These are phyloP conservation scores for Backusella liffmaniae DNA, from an alignment of 192 early-diverging fungal genomes.

Conservation along the genomic window DNA sequence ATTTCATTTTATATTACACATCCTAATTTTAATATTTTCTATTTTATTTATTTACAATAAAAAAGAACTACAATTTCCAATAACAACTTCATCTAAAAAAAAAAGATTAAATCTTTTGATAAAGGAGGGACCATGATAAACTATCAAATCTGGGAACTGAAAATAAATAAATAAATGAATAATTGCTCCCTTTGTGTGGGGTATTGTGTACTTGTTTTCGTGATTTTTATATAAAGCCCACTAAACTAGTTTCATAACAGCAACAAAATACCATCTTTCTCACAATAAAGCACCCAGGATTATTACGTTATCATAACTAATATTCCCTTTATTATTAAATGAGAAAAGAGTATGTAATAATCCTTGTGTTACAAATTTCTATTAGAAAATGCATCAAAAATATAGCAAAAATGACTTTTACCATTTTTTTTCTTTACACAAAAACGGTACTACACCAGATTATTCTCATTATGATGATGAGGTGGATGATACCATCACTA, in stretches of 20 bases:
- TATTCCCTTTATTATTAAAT: not conserved
- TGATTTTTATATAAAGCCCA: not conserved
- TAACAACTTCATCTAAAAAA: not conserved
- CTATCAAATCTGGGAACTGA: not conserved
- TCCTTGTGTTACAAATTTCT: not conserved
- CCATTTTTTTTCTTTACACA: not conserved
- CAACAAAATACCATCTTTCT: not conserved
- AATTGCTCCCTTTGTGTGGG: not conserved
- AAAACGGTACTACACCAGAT: not conserved
- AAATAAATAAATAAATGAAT: not conserved
- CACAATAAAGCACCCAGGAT: not conserved
- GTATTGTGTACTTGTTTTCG: not conserved
- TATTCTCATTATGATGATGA: not conserved
- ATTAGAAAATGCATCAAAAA: not conserved
- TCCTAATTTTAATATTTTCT: not conserved
- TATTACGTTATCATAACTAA: not conserved
- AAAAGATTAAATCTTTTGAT: not conserved
- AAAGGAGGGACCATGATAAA: not conserved
- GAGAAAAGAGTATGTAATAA: not conserved
- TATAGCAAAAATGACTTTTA: not conserved
- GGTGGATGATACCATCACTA: not conserved
- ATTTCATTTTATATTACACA: not conserved
- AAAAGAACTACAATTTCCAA: not conserved
- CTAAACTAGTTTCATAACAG: not conserved
- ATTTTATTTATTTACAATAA: conserved; percentile 1